Conservation (phyloP, 2,329 filamentous ascomycete species). For the Calonectria leucothoes region DNA sequence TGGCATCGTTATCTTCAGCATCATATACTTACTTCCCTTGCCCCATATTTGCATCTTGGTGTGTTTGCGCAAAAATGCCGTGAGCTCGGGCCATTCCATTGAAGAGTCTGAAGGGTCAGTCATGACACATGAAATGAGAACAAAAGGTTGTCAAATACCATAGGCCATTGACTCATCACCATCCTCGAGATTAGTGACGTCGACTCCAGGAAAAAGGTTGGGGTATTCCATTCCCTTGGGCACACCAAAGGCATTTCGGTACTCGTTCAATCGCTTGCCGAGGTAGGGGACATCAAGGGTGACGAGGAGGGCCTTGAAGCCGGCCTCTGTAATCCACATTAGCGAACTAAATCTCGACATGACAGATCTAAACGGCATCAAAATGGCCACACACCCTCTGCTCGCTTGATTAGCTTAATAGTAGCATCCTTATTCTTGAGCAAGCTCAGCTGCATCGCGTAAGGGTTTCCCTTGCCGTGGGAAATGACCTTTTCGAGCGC, state of each 20-base stretch:
- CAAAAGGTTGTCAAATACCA: not conserved
- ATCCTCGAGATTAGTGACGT: constrained; percentile 19
- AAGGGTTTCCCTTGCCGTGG: constrained; percentile 18
- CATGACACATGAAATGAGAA: not conserved
- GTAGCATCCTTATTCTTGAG: constrained; percentile 24
- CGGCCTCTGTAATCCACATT: not conserved
- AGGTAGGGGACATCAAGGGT: constrained; percentile 16
- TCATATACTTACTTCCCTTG: constrained; percentile 23
- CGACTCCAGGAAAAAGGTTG: constrained; percentile 16
- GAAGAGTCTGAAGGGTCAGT: not conserved
- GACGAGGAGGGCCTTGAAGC: constrained; percentile 19
- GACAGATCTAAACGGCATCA: not conserved
- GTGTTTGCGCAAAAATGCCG: constrained; percentile 16
- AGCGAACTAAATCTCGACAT: not conserved
- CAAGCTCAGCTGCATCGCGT: constrained; percentile 29
- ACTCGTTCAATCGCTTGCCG: constrained; percentile 19
- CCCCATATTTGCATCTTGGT: constrained; percentile 25
- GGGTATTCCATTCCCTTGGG: constrained; percentile 24
- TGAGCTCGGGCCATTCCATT: constrained; percentile 15
- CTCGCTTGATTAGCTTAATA: constrained; percentile 15
- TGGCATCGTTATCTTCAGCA: too few species aligned
- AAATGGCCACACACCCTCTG: constrained; percentile 10
- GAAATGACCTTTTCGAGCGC: constrained; percentile 31
- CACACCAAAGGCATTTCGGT: constrained; percentile 11
- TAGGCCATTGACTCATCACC: constrained; percentile 22